phyloP scores from a whole-genome alignment of 2,329 filamentous ascomycete genomes.

The Zasmidium angulare region DNA sequence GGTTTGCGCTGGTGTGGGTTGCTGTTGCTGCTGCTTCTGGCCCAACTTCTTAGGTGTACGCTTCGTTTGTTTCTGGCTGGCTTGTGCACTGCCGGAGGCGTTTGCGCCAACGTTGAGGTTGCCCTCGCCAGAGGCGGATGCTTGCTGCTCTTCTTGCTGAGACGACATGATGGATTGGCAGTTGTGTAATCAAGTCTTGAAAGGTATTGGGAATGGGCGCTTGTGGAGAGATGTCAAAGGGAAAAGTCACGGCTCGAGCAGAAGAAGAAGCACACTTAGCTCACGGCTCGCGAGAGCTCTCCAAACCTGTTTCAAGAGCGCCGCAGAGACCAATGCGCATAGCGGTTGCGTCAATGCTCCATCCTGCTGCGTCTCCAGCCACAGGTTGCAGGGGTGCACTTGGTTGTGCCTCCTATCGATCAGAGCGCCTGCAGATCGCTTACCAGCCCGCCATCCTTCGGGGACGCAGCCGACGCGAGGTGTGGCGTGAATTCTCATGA shows the following conservation, averaged over 20 bases:
- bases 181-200: constrained; percentile 1
- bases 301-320: constrained; percentile 27
- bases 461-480: background rate
- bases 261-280: constrained; percentile 15
- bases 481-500: background rate
- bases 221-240: background rate
- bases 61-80: constrained; percentile 42
- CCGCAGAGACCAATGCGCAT: background rate
- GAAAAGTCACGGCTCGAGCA: constrained; percentile 5
- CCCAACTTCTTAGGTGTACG: constrained; percentile 53
- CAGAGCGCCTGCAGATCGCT: background rate
- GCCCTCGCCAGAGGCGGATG: constrained; percentile 26
- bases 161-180: constrained; percentile 21
- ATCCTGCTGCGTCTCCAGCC: background rate
- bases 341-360: background rate
- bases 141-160: constrained; percentile 24
- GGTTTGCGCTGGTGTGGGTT: constrained; percentile 46
- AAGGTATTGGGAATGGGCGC: background rate
- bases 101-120: constrained; percentile 29
- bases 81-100: constrained; percentile 30
- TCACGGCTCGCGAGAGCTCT: constrained; percentile 7
- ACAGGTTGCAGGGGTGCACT: background rate
- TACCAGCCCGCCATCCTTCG: background rate
- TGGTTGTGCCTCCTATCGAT: background rate
- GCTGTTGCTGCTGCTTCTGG: constrained; percentile 48